phyloP scores from a whole-genome alignment of 768 basidiomycete genomes.

The Russula dissimulans region DNA sequence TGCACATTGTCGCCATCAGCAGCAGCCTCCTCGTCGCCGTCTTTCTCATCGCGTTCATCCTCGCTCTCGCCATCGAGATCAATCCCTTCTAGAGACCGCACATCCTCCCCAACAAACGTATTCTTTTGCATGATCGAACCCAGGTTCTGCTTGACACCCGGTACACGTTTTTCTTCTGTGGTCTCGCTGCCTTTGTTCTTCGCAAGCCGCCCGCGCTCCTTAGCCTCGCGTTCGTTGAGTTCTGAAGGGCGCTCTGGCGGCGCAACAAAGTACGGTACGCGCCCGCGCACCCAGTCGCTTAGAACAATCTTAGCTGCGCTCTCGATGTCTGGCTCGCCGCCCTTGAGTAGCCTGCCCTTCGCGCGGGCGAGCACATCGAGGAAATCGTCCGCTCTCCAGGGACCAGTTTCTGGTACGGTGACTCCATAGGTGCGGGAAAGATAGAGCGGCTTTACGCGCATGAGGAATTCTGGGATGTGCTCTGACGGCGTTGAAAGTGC shows the following conservation, averaged over 20 bases:
- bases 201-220: slow-evolving; percentile 32
- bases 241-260: slow-evolving; percentile 80
- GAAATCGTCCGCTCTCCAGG: slow-evolving; percentile 71
- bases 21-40: slow-evolving; percentile 35
- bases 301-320: slow-evolving; percentile 90
- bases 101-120: slow-evolving; percentile 76
- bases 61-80: slow-evolving; percentile 24
- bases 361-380: slow-evolving; percentile 79
- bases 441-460: slow-evolving; percentile 88
- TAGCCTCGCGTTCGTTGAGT: slow-evolving; percentile 52
- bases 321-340: slow-evolving; percentile 90
- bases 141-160: slow-evolving; percentile 78
- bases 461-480: slow-evolving; percentile 81
- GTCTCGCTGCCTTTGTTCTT: slow-evolving; percentile 32
- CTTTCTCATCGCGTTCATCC: slow-evolving; percentile 23
- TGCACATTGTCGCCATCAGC: slow-evolving; percentile 32
- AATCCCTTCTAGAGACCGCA: slow-evolving; percentile 52
- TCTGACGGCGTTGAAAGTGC: slow-evolving; percentile 88
- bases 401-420: slow-evolving; percentile 45
- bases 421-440: slow-evolving; percentile 78
- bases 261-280: slow-evolving; percentile 91
- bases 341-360: slow-evolving; percentile 86
- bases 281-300: slow-evolving; percentile 94
- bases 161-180: slow-evolving; percentile 29
- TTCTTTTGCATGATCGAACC: slow-evolving; percentile 86